Conservation (phyloP, 23 red algal genomes). For the Gracilaria gracilis region DNA sequence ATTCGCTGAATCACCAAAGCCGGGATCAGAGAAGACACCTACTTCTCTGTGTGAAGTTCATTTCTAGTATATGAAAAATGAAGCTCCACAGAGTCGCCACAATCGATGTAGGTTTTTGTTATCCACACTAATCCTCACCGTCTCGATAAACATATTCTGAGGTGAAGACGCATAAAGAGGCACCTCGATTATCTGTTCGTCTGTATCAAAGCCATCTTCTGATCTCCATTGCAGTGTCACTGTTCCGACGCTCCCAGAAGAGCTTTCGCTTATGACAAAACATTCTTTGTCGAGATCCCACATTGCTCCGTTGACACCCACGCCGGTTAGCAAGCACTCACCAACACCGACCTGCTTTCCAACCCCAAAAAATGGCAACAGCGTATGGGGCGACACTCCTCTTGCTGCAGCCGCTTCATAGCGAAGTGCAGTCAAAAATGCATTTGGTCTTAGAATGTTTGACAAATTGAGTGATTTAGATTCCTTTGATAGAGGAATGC, state of each 20-base stretch:
- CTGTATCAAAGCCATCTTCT: neutral
- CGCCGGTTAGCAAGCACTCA: conserved; percentile 1
- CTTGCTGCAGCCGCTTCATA: neutral
- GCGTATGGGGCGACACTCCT: conserved; percentile 25
- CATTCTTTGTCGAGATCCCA: conserved; percentile 12
- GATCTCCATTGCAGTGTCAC: conserved; percentile 12
- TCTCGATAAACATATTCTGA: neutral
- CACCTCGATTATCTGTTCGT: neutral
- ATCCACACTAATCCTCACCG: neutral
- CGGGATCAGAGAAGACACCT: neutral
- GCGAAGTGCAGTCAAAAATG: conserved; percentile 34
- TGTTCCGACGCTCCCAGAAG: conserved; percentile 1
- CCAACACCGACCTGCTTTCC: neutral
- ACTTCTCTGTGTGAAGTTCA: too few species aligned
- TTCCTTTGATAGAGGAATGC: neutral
- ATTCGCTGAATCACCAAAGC: neutral
- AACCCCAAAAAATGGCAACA: neutral
- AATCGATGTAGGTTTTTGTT: neutral
- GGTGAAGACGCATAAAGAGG: neutral
- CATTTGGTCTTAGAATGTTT: conserved; percentile 4
- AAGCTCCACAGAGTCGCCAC: conserved; percentile 1
- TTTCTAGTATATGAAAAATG: neutral
- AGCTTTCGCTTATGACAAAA: conserved; percentile 2
- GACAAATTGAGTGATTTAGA: neutral
- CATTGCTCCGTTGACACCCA: conserved; percentile 12